Evolutionary conservation across 2,329 filamentous ascomycete species (phyloP), one percentile per base, ranked within the genome.

Genomic region (Stagonosporopsis chrysanthemi): DNA sequence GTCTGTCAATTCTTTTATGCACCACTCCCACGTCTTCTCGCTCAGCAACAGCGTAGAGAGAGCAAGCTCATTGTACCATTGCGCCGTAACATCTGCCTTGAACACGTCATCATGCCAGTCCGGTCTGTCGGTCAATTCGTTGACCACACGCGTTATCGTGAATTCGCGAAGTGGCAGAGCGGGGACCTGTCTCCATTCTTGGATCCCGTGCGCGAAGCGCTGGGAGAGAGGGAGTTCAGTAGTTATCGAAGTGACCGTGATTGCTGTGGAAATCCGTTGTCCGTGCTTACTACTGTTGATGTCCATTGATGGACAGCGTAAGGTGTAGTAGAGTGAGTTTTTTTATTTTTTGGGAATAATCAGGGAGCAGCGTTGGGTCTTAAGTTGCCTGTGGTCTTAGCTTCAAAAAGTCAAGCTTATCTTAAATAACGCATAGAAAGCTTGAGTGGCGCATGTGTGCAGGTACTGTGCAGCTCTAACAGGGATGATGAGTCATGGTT

Each of bases 21-120:
- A 40, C 38, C 38, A 40, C 17, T 40, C 38, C 38, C 38, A 40
- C 38, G 38, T 40, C 38, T 40, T 40, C 38, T 40, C 38, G 38
- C 38, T 40, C 38, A 40, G 19, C 38, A 40, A 23, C 38, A 12
- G 38, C 38, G 38, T 40, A 9, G 38, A 40, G 38, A 40, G 38
- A 23, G 23, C n/a, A 40, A 40, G 17, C 38, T 40, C 38, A 3
- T 40, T 40, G 17, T 40, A 40, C 38, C 38, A 40, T 40, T 40
- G 38, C 38, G 38, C n/a, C 17, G 38, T 22, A 40, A 19, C n/a
- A 22, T 6, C 38, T 6, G 38, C 6, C 14, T 22, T 40, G 38
- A 40, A 40, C 17, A 40, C 38, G 38, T 40, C 38, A 22, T 19
- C n/a, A 17, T 40, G 38, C 38, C 38, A 40, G 38, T 40, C 38